These are phyloP conservation scores for Arthrobotrys musiformis DNA, from an alignment of 2,329 filamentous ascomycete genomes.

Conservation along the genomic window DNA sequence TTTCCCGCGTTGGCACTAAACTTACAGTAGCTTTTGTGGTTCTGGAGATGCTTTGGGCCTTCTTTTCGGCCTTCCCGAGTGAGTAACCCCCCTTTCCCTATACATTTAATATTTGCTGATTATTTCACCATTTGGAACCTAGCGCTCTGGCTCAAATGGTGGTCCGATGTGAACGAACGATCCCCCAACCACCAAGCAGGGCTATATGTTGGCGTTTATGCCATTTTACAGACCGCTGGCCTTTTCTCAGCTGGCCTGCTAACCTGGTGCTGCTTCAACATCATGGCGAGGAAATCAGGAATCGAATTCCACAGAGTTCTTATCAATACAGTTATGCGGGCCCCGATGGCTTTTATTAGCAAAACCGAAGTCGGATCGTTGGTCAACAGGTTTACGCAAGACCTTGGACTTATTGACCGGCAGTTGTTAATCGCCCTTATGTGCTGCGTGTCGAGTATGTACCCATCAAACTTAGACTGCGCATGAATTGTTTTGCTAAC, in stretches of 20 bases:
- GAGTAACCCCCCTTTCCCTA: conserved; percentile 38
- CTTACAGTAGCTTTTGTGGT: conserved; percentile 55
- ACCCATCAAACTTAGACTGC: background rate
- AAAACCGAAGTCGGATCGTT: conserved; percentile 63
- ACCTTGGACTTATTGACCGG: conserved; percentile 65
- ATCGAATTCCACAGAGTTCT: conserved; percentile 33
- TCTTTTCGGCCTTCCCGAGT: conserved; percentile 60
- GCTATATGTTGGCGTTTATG: conserved; percentile 63
- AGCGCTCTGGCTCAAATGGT: conserved; percentile 63
- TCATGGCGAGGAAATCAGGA: conserved; percentile 33
- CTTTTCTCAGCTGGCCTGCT: conserved; percentile 62
- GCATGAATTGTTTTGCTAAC: background rate
- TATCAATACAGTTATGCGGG: conserved; percentile 55
- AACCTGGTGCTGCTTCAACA: conserved; percentile 29
- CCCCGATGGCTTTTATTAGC: conserved; percentile 64
- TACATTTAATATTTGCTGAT: conserved; percentile 42
- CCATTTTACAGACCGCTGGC: conserved; percentile 61
- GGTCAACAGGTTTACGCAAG: conserved; percentile 65
- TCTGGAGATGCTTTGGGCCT: conserved; percentile 54
- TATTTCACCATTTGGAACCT: conserved; percentile 46
- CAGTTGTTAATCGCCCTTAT: conserved; percentile 63
- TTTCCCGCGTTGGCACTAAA: conserved; percentile 53
- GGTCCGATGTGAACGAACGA: conserved; percentile 59
- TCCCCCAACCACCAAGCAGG: conserved; percentile 61
- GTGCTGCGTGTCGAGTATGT: conserved; percentile 58